Evolutionary conservation across 257 asterid species (phyloP), one percentile per base, ranked within the genome.

Genomic region (Craterostigma plantagineum): DNA sequence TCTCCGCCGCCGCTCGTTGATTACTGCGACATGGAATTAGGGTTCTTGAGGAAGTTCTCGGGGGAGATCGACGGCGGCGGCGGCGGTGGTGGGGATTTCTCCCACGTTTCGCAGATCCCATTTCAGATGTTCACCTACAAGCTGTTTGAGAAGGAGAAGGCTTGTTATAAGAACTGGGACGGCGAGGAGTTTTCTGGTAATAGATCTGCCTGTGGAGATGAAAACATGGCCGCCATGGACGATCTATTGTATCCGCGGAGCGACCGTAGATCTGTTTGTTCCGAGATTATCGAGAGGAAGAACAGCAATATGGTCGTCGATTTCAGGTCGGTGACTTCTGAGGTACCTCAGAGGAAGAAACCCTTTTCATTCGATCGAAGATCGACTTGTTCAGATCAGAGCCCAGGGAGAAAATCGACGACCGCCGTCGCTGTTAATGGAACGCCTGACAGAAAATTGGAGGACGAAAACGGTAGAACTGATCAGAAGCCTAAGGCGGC

Each of bases 1-100:
- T 72, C 72, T 10, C 75, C 96, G 4, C 93, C 92, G 7, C 94
- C 90, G 7, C 77, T 75, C 1, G 80, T 85, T 0, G 94, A 85
- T 48, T 85, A 77, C 17, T 72, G 67, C 42, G 94, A 85, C 62
- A 68, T 85, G 54, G 92, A 85, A 57, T 57, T 64, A 0, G 72
- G 62, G 3, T 80, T 61, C 53, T 51, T 72, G 46, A 75, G 58
- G 61, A 85, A 72, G 56, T 55, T 70, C 12, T 49, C 46, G 0
- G 54, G 9, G 1, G 76, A 70, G 33, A 76, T 44, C 23, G 72
- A 68, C 30, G 79, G 44, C 18, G 61, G n/a, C n/a, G n/a, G n/a
- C n/a, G n/a, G n/a, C n/a, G n/a, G n/a, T n/a, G n/a, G 14, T 6
- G 51, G 14, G 16, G 55, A 48, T 49, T 37, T 60, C 50, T 48